These are phyloP conservation scores for Pseudogymnoascus sp. DNA, from an alignment of 2,329 filamentous ascomycete genomes.

Conservation along the genomic window DNA sequence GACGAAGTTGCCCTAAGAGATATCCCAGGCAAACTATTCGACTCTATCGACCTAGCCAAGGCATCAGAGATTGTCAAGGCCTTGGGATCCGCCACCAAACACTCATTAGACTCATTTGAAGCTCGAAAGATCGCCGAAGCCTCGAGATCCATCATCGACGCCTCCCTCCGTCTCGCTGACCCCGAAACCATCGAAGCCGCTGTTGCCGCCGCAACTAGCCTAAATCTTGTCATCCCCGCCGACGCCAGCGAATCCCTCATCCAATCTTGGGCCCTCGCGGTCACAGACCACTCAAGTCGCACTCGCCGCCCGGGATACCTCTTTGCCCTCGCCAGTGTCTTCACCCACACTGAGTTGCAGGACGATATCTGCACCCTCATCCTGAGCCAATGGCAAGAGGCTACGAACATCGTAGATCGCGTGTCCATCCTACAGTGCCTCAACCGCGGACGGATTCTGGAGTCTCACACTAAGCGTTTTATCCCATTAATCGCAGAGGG, in stretches of 20 bases:
- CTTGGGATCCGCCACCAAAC: neutral
- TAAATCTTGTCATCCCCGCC: conserved; percentile 38
- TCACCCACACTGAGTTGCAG: conserved; percentile 6
- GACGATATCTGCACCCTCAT: conserved; percentile 35
- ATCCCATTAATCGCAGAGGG: conserved; percentile 40
- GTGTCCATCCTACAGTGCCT: conserved; percentile 49
- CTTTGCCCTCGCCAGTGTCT: conserved; percentile 34
- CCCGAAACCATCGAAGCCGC: conserved; percentile 40
- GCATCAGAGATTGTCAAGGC: neutral
- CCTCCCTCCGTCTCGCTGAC: conserved; percentile 44
- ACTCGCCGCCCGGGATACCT: conserved; percentile 32
- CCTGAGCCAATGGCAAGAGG: conserved; percentile 43
- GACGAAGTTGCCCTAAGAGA: no score
- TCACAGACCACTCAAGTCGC: conserved; percentile 28
- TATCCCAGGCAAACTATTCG: neutral
- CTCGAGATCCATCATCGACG: neutral
- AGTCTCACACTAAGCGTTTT: conserved; percentile 13
- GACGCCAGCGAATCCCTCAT: conserved; percentile 34
- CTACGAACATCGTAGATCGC: conserved; percentile 43
- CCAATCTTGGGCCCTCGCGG: conserved; percentile 38
- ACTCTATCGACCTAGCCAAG: neutral
- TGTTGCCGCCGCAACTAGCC: conserved; percentile 42
- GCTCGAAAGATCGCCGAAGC: neutral
- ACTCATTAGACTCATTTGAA: conserved; percentile 25
- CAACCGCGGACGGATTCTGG: conserved; percentile 34